These are phyloP conservation scores for Mycena belliarum DNA, from an alignment of 768 basidiomycete species.

Conservation along the genomic window DNA sequence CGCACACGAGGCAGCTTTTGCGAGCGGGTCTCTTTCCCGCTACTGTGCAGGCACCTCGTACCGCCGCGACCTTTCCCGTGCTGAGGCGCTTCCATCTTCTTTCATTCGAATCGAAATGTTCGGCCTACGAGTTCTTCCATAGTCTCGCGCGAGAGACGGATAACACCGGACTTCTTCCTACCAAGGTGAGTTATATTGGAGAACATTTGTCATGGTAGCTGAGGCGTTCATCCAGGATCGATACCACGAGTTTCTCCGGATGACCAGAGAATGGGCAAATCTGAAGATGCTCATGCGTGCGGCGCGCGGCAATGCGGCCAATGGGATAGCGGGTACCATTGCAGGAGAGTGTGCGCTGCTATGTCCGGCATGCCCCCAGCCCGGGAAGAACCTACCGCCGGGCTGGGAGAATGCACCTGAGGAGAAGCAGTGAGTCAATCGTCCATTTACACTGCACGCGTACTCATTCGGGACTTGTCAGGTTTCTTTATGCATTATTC, in stretches of 20 bases:
- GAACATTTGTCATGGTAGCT: neutral
- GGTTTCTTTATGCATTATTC: slow-evolving; percentile 18
- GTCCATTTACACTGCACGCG: neutral
- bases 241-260: slow-evolving; percentile 16
- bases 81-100: slow-evolving; percentile 16
- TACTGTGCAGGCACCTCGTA: slow-evolving; percentile 12
- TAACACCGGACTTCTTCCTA: neutral
- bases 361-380: slow-evolving; percentile 33
- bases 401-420: slow-evolving; percentile 21
- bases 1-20: slow-evolving; percentile 9
- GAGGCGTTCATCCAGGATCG: slow-evolving; percentile 9
- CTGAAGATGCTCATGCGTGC: slow-evolving; percentile 24
- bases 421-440: neutral
- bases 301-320: slow-evolving; percentile 19
- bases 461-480: slow-evolving; percentile 6
- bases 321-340: slow-evolving; percentile 23
- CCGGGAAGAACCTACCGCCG: slow-evolving; percentile 25
- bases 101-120: slow-evolving; percentile 16
- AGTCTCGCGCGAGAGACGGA: slow-evolving; percentile 18
- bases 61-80: slow-evolving; percentile 15
- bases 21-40: slow-evolving; percentile 18
- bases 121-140: slow-evolving; percentile 24
- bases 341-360: slow-evolving; percentile 22
- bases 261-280: slow-evolving; percentile 21
- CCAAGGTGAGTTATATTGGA: neutral